Conservation (phyloP, 2,329 filamentous ascomycete species). For the Fusarium heterosporum region DNA sequence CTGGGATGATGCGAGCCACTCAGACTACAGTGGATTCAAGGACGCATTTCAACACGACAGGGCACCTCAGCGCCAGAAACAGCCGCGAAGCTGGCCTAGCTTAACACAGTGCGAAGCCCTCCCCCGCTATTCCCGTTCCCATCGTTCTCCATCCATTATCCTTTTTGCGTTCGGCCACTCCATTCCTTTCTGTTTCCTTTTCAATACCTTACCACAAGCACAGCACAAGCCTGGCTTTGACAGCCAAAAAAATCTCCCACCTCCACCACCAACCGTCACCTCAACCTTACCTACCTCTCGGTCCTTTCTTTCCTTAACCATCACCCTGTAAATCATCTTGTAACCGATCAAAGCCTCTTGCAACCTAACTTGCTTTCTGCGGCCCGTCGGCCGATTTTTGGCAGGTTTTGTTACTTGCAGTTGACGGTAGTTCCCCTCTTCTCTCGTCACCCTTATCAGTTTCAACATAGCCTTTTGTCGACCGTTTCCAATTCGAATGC, state of each 20-base stretch:
- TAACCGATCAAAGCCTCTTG: conserved; percentile 25
- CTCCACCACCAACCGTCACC: conserved; percentile 36
- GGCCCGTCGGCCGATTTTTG: conserved; percentile 39
- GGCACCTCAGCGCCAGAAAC: conserved; percentile 25
- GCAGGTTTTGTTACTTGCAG: conserved; percentile 29
- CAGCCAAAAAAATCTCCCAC: conserved; percentile 47
- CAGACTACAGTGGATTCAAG: conserved; percentile 37
- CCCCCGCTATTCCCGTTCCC: conserved; percentile 46
- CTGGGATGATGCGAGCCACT: conserved; percentile 32
- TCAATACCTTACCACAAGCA: conserved; percentile 33
- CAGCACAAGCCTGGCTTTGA: conserved; percentile 40
- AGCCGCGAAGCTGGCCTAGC: conserved; percentile 15
- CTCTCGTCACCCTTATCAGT: conserved; percentile 25
- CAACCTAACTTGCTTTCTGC: conserved; percentile 36
- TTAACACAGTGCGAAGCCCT: conserved; percentile 38
- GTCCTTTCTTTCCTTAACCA: conserved; percentile 9
- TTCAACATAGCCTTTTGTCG: conserved; percentile 24
- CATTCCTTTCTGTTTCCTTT: conserved; percentile 45
- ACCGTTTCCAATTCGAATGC: conserved; percentile 37
- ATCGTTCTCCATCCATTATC: conserved; percentile 38
- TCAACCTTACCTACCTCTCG: conserved; percentile 18
- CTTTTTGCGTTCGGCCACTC: conserved; percentile 44
- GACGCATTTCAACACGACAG: conserved; percentile 7
- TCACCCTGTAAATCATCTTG: conserved; percentile 33
- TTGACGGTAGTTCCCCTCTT: conserved; percentile 39